phyloP scores from a whole-genome alignment of 1,284 basidiomycete genomes.

The Ceratobasidium sp. region DNA sequence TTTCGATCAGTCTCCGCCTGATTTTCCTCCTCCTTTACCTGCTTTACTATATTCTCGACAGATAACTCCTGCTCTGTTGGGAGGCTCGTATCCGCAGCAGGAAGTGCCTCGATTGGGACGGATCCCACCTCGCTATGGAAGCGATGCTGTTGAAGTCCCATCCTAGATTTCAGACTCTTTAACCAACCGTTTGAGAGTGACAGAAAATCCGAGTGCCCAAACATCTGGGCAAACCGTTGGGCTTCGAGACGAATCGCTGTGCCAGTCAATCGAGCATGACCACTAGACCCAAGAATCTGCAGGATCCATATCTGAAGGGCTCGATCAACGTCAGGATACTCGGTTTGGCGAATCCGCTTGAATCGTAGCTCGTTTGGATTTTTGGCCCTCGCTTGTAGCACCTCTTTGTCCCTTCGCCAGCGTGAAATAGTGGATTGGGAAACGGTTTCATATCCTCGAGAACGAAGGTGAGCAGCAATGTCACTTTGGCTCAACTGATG shows the following conservation, averaged over 20 bases:
- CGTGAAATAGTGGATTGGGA: neutral
- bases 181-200: constrained; percentile 4
- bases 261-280: neutral
- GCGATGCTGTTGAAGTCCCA: constrained; percentile 53
- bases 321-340: constrained; percentile 51
- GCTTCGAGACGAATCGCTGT: constrained; percentile 8
- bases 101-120: constrained; percentile 55
- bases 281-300: constrained; percentile 51
- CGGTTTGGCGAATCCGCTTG: constrained; percentile 34
- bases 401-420: neutral
- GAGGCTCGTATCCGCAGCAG: constrained; percentile 52
- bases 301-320: constrained; percentile 25
- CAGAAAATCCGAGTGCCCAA: constrained; percentile 5
- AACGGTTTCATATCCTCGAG: neutral
- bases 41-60: too few species aligned
- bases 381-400: neutral
- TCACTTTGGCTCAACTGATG: too few species aligned
- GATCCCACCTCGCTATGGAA: constrained; percentile 52
- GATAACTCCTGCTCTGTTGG: constrained; percentile 47
- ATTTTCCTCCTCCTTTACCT: too few species aligned
- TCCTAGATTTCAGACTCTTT: constrained; percentile 14
- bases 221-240: neutral
- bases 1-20: too few species aligned
- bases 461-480: neutral
- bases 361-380: constrained; percentile 4